These are phyloP conservation scores for Cercospora brassicicola DNA, from an alignment of 2,329 filamentous ascomycete genomes.

Conservation along the genomic window DNA sequence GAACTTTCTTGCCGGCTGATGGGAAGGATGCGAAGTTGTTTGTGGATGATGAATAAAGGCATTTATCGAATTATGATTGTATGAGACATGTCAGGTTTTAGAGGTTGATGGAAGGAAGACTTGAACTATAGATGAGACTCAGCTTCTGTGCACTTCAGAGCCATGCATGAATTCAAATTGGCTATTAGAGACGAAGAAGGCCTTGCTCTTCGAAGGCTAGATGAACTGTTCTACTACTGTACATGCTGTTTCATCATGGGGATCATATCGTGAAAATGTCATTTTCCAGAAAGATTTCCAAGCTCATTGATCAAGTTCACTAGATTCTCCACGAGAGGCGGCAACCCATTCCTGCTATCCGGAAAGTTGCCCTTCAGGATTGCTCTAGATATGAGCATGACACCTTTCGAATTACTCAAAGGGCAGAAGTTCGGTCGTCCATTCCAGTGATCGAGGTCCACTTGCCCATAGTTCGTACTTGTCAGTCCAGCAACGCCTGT, in stretches of 20 bases:
- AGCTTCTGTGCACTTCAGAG: neutral
- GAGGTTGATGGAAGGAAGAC: neutral
- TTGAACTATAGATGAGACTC: neutral
- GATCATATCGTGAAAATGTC: neutral
- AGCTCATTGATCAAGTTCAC: conserved; percentile 61
- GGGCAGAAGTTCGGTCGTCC: conserved; percentile 28
- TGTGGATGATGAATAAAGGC: conserved; percentile 22
- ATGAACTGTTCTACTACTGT: no score
- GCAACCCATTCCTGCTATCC: conserved; percentile 36
- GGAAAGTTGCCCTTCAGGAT: conserved; percentile 55
- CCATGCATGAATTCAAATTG: neutral
- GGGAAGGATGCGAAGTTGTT: conserved; percentile 23
- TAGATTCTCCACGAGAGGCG: conserved; percentile 66
- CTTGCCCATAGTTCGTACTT: neutral
- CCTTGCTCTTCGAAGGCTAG: no score
- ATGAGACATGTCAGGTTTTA: neutral
- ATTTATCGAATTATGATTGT: neutral
- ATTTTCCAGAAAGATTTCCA: conserved; percentile 27
- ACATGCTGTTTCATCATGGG: neutral
- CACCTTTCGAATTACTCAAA: conserved; percentile 56
- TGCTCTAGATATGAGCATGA: conserved; percentile 60
- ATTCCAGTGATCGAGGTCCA: conserved; percentile 5
- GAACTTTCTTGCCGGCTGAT: conserved; percentile 22
- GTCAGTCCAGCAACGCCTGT: conserved; percentile 53
- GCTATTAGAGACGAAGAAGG: neutral